Percentiles rank a stretch among this genome's conserved stretches.
Evolutionary conservation across 2,329 filamentous ascomycete species (phyloP).

Genomic region (Colletotrichum sp.): DNA sequence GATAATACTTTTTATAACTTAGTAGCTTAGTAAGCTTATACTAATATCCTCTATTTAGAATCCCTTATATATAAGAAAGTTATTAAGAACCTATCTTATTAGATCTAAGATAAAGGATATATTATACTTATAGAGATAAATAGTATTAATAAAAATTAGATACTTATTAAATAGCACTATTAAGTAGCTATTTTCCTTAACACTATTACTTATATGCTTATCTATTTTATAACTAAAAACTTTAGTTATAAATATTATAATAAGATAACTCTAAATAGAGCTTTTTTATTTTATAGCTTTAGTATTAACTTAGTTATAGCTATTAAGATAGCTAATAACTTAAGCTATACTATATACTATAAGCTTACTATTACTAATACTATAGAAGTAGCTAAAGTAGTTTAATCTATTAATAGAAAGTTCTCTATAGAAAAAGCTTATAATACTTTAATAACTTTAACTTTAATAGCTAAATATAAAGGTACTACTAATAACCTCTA

Average conservation of each 20-base stretch:
- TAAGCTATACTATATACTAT: not conserved
- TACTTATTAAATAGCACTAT: too few relatives aligned
- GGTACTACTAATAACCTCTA: too few relatives aligned
- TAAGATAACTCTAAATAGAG: too few relatives aligned
- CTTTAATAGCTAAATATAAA: not conserved
- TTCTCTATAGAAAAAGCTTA: not conserved
- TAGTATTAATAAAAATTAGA: not conserved
- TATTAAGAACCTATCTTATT: too few relatives aligned
- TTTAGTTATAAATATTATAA: too few relatives aligned
- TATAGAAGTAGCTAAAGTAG: not conserved
- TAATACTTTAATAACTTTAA: not conserved
- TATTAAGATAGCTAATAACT: not conserved
- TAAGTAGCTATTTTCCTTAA: too few relatives aligned
- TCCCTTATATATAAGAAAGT: too few relatives aligned
- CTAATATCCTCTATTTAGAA: too few relatives aligned
- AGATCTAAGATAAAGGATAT: not conserved
- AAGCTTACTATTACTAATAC: not conserved
- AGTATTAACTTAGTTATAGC: not conserved
- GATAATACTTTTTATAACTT: not conserved
- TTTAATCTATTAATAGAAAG: accelerated
- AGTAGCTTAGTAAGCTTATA: too few relatives aligned
- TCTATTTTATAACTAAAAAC: too few relatives aligned
- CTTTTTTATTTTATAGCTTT: not conserved
- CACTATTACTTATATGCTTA: too few relatives aligned
- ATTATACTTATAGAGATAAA: not conserved